Evolutionary conservation across 805 yeast species (phyloP).

Genomic region (Cephaloascus fragrans): DNA sequence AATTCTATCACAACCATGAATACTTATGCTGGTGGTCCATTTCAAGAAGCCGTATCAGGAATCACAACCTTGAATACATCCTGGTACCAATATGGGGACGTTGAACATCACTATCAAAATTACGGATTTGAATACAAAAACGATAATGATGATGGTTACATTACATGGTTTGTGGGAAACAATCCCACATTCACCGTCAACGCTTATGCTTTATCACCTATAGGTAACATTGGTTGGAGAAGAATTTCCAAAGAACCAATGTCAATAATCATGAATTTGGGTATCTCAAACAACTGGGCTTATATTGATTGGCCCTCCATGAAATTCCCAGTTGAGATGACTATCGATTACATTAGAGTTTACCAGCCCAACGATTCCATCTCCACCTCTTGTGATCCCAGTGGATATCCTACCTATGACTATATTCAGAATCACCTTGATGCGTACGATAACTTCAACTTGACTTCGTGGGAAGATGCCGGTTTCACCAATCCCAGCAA

Average conservation of each 20-base stretch:
- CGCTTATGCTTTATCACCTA: slow-evolving; percentile 73
- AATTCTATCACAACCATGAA: slow-evolving; percentile 67
- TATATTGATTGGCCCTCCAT: slow-evolving; percentile 84
- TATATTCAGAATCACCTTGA: slow-evolving; percentile 63
- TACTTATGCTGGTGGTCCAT: slow-evolving; percentile 85
- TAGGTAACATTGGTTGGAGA: slow-evolving; percentile 85
- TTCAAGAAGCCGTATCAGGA: slow-evolving; percentile 87
- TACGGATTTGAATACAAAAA: slow-evolving; percentile 73
- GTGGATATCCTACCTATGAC: slow-evolving; percentile 73
- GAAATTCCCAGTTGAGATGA: slow-evolving; percentile 68
- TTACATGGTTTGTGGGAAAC: slow-evolving; percentile 81
- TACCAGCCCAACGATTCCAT: slow-evolving; percentile 69
- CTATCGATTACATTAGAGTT: slow-evolving; percentile 80
- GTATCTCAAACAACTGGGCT: slow-evolving; percentile 88
- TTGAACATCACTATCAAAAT: slow-evolving; percentile 48
- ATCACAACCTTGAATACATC: slow-evolving; percentile 65
- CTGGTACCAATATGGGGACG: slow-evolving; percentile 71
- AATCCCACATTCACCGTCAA: slow-evolving; percentile 66
- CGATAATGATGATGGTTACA: slow-evolving; percentile 62
- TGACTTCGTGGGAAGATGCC: slow-evolving; percentile 66
- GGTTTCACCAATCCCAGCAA: slow-evolving; percentile 44
- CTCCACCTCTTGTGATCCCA: slow-evolving; percentile 78
- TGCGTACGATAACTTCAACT: slow-evolving; percentile 62
- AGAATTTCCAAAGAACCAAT: slow-evolving; percentile 83
- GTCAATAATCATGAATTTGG: slow-evolving; percentile 81